Evolutionary conservation across 805 yeast genomes (phyloP).

Genomic region (Barnettozyma siamensis): DNA sequence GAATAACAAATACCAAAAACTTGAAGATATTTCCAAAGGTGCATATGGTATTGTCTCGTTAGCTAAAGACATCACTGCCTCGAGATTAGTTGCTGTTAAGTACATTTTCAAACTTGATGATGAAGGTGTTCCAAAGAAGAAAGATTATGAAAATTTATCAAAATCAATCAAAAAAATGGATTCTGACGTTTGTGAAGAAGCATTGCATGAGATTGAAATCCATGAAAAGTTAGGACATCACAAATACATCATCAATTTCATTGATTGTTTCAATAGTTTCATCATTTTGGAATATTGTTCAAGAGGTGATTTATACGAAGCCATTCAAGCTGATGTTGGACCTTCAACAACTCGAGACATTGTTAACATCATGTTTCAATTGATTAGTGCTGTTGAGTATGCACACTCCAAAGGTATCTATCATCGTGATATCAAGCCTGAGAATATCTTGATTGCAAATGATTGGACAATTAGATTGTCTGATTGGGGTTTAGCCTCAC

Average conservation of each 20-base stretch:
- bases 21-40: constrained; percentile 81
- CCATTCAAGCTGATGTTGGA: constrained; percentile 55
- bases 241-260: constrained; percentile 51
- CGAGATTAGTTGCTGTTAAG: constrained; percentile 72
- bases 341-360: constrained; percentile 45
- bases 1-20: constrained; percentile 56
- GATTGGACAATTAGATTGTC: constrained; percentile 58
- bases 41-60: constrained; percentile 89
- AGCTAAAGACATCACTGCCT: constrained; percentile 54
- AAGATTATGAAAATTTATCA: constrained; percentile 26
- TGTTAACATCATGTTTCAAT: constrained; percentile 52
- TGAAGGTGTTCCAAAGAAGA: constrained; percentile 24
- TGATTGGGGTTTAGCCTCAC: constrained; percentile 72
- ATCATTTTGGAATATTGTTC: constrained; percentile 78
- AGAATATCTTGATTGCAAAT: constrained; percentile 55
- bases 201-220: constrained; percentile 62
- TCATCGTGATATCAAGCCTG: constrained; percentile 79
- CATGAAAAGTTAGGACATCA: constrained; percentile 56
- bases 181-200: constrained; percentile 47
- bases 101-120: constrained; percentile 62
- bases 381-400: constrained; percentile 70
- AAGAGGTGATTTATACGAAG: constrained; percentile 82
- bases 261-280: constrained; percentile 63
- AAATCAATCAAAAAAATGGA: constrained; percentile 32
- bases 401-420: constrained; percentile 69